Base-by-base conservation (phyloP, 768 basidiomycete species). In the Termitomyces sp. region DNA sequence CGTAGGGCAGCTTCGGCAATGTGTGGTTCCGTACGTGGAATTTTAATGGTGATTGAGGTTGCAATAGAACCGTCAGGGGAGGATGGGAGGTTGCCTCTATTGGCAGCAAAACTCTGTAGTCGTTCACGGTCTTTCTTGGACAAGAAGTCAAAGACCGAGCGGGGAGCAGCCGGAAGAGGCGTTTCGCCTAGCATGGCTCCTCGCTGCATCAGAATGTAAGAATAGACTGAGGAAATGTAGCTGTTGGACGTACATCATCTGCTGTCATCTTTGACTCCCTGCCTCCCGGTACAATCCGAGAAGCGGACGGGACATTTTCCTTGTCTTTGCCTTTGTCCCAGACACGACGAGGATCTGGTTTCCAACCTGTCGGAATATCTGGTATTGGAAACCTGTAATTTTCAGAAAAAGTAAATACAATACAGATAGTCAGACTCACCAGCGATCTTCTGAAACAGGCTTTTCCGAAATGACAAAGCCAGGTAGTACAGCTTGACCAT, bases 141-240 rank as follows among this genome's bases (percentile, higher is more conserved):
- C 68, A 98, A 84, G 67, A 86, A 98, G 44, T 98, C 95, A 68
- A 96, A 98, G 16, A 99, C 83, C 0, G 96, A 98, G 11, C 84
- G 84, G 2, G 89, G 82, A 14, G 79, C 81, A 3, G 84, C 72
- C 12, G 85, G 79, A 11, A 91, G 75, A 11, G 84, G 84, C 10
- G 82, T 82, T 71, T 98, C 97, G 53, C 95, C 95, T 0, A 98
- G 76, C 19, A 89, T 76, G 1, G 79, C 72, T 27, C 94, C 96
- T 50, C 97, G 82, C 94, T 98, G n/a, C 3, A 52, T 54, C 19
- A n/a, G 3, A 27, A 17, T 5, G 16, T 55, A 28, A 46, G 50
- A 25, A 30, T 11, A 42, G 19, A 27, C 43, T 43, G 55, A 57
- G 60, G 48, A 32, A 19, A 27, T 32, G 5, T 44, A 7, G 49